Conservation (phyloP, 352 stramenopile genomes). For the Albugo candida region DNA sequence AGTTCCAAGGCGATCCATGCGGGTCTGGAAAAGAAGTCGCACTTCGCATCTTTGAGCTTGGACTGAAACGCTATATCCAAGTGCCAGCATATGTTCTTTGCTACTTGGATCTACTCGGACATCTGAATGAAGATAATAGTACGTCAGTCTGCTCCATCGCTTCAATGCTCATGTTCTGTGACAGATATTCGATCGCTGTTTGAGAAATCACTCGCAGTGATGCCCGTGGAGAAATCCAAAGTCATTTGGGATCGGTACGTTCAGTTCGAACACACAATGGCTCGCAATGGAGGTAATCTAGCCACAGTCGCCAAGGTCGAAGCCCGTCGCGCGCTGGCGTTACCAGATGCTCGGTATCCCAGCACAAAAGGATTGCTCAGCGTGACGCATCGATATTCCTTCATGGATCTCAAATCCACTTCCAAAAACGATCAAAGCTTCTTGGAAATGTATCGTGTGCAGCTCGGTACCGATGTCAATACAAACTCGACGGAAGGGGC, state of each 20-base stretch:
- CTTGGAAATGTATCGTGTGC: slow-evolving; percentile 52
- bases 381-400: slow-evolving; percentile 64
- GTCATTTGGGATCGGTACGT: slow-evolving; percentile 78
- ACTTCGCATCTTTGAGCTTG: slow-evolving; percentile 78
- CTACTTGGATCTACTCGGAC: slow-evolving; percentile 71
- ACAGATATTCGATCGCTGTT: slow-evolving; percentile 78
- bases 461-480: slow-evolving; percentile 12
- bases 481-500: slow-evolving; percentile 1
- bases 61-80: slow-evolving; percentile 77
- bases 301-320: slow-evolving; percentile 69
- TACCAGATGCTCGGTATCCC: slow-evolving; percentile 52
- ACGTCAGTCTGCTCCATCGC: slow-evolving; percentile 7
- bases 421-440: slow-evolving; percentile 47
- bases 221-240: slow-evolving; percentile 56
- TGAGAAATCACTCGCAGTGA: slow-evolving; percentile 74
- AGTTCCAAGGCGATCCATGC: slow-evolving; percentile 76
- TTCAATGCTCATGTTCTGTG: slow-evolving; percentile 1
- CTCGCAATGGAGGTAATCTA: slow-evolving; percentile 62
- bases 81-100: slow-evolving; percentile 65
- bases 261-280: slow-evolving; percentile 75
- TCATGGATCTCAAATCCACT: slow-evolving; percentile 42
- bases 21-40: slow-evolving; percentile 69
- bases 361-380: slow-evolving; percentile 67
- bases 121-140: slow-evolving; percentile 83
- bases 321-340: slow-evolving; percentile 48